phyloP scores from a whole-genome alignment of 169 alveolate genomes.

The Ichthyophthirius multifiliis region DNA sequence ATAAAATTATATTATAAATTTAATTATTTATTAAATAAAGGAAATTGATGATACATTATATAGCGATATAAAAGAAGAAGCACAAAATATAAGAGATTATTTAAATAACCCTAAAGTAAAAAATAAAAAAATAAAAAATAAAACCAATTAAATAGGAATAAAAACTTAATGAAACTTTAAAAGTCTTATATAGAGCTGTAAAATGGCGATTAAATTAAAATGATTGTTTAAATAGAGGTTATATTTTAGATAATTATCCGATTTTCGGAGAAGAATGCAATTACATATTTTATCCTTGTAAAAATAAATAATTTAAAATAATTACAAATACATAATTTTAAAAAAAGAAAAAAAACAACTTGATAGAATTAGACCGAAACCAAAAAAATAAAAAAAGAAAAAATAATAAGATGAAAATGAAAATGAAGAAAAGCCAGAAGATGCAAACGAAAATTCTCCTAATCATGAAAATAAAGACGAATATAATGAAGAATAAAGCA shows the following conservation, averaged over 20 bases:
- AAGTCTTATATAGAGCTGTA: conserved; percentile 42
- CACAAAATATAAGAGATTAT: conserved; percentile 9
- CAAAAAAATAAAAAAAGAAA: conserved; percentile 46
- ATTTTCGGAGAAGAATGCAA: conserved; percentile 9
- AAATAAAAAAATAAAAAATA: too few species aligned
- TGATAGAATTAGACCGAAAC: conserved; percentile 21
- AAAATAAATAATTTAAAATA: neutral
- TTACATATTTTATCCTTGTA: conserved; percentile 33
- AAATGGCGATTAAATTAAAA: conserved; percentile 61
- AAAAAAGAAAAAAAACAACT: neutral
- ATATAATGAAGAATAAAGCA: neutral
- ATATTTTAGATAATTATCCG: conserved; percentile 88
- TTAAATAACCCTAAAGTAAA: neutral
- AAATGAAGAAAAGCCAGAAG: conserved; percentile 10
- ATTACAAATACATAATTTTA: neutral
- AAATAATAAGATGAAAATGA: conserved; percentile 20
- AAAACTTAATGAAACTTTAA: conserved; percentile 20
- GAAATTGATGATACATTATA: neutral
- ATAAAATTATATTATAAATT: too few species aligned
- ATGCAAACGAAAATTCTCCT: conserved; percentile 4
- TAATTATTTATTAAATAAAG: neutral
- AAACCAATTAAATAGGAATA: too few species aligned
- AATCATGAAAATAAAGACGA: neutral
- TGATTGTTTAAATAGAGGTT: conserved; percentile 84
- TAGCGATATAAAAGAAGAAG: conserved; percentile 30